Evolutionary conservation across 2,329 filamentous ascomycete genomes (phyloP), one percentile per base, ranked within the genome.

Genomic region (Coniella vitis): DNA sequence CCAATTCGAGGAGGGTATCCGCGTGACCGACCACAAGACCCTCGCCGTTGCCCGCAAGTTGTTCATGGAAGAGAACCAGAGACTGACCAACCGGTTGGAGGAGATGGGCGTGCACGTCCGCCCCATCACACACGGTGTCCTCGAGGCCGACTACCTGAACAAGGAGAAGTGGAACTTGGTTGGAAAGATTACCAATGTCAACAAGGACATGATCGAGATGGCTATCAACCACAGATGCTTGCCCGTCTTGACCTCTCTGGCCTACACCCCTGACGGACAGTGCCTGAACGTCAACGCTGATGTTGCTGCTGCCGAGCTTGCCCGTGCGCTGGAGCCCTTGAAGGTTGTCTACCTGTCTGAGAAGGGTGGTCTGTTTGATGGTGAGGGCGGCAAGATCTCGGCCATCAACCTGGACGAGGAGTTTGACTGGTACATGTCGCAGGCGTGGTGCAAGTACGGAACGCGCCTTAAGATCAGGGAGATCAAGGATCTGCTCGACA

Each of bases 311-410:
- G 90, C 90, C 56, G 91, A 96, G 71, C 76, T 98, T 53, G 91
- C 93, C 20, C 84, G 88, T 52, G 82, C 87, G 49, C 74, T 98
- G 47, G 84, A 97, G 69, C 93, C 93, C 21, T 73, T 97, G 61
- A 98, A 98, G 81, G 91, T 97, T 54, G 90, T 98, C 52, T 98
- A 96, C 66, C 77, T 97, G n/a, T 94, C 90, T 4, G 93, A 98
- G 72, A 97, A 97, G 77, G 93, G 93, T 43, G 93, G 91, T 7
- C 72, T 98, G 31, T 95, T 95, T 70, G 89, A 97, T 64, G 90
- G 90, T 52, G 87, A 95, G 55, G 86, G 86, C 51, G 85, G 91
- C 73, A 95, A 95, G 73, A 97, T 97, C 62, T 95, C 91, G 5
- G 87, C 86, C 52, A 97, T 97, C 70, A 97, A 97, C 71, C 76